These are phyloP conservation scores for Pulveroboletus ravenelii DNA, from an alignment of 768 basidiomycete genomes.

Conservation along the genomic window DNA sequence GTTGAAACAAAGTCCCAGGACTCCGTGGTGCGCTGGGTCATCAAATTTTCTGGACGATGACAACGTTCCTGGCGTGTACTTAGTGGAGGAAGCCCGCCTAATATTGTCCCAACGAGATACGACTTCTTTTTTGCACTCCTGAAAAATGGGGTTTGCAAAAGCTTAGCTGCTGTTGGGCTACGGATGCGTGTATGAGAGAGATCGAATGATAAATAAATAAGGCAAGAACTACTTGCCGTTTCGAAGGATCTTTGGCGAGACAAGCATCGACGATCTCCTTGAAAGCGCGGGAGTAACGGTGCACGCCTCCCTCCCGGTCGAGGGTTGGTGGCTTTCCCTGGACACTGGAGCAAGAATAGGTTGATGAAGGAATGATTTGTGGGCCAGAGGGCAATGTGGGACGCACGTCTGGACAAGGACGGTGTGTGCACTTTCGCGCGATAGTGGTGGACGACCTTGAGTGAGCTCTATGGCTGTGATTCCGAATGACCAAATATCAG, in stretches of 20 bases:
- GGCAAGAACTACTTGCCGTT: conserved; percentile 43
- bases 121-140: conserved; percentile 71
- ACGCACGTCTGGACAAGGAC: conserved; percentile 72
- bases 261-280: conserved; percentile 82
- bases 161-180: conserved; percentile 72
- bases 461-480: conserved; percentile 91
- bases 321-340: conserved; percentile 75
- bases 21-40: conserved; percentile 52
- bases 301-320: conserved; percentile 62
- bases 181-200: not conserved
- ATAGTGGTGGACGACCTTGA: conserved; percentile 83
- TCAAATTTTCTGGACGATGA: conserved; percentile 36
- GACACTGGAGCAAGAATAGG: conserved; percentile 43
- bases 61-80: conserved; percentile 66
- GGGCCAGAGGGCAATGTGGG: not conserved
- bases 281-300: conserved; percentile 77
- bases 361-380: not conserved
- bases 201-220: not conserved
- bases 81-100: conserved; percentile 72
- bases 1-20: conserved; percentile 74
- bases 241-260: conserved; percentile 77
- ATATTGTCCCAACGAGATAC: conserved; percentile 71
- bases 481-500: conserved; percentile 96
- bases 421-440: conserved; percentile 64
- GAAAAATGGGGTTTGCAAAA: conserved; percentile 80